phyloP scores from a whole-genome alignment of 495 filamentous ascomycete species.

The Monascus purpureus region DNA sequence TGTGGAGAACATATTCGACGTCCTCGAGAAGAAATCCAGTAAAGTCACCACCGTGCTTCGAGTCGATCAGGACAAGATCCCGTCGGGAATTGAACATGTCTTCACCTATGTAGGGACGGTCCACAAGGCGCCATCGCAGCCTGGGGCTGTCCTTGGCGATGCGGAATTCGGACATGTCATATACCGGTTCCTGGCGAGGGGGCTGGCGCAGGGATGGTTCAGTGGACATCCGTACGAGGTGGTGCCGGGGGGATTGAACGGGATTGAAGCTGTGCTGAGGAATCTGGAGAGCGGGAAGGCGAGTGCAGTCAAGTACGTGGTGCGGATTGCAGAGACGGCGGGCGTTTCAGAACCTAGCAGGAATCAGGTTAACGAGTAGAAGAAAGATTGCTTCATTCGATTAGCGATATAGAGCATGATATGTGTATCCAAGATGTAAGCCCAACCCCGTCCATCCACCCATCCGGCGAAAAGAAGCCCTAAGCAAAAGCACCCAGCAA shows the following conservation, averaged over 20 bases:
- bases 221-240: slow-evolving; percentile 44
- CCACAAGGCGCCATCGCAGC: slow-evolving; percentile 21
- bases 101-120: slow-evolving; percentile 34
- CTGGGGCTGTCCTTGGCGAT: slow-evolving; percentile 4
- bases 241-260: slow-evolving; percentile 40
- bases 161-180: slow-evolving; percentile 44
- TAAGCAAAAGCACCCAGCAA: slow-evolving; percentile 12
- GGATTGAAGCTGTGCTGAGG: slow-evolving; percentile 37
- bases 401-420: too few species aligned
- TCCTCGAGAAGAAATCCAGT: slow-evolving; percentile 27
- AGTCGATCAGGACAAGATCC: slow-evolving; percentile 17
- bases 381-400: too few species aligned
- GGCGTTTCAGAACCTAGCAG: too few species aligned
- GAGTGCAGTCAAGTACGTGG: slow-evolving; percentile 55
- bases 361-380: too few species aligned
- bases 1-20: slow-evolving; percentile 28
- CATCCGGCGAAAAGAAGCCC: too few species aligned
- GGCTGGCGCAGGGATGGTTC: slow-evolving; percentile 44
- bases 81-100: slow-evolving; percentile 16
- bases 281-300: slow-evolving; percentile 49
- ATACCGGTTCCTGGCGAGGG: slow-evolving; percentile 35
- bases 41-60: slow-evolving; percentile 42
- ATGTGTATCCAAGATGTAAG: too few species aligned
- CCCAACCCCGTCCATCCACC: too few species aligned
- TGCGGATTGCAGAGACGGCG: slow-evolving; percentile 49